phyloP scores from a whole-genome alignment of 2,329 filamentous ascomycete species.

The Fusarium nanum region DNA sequence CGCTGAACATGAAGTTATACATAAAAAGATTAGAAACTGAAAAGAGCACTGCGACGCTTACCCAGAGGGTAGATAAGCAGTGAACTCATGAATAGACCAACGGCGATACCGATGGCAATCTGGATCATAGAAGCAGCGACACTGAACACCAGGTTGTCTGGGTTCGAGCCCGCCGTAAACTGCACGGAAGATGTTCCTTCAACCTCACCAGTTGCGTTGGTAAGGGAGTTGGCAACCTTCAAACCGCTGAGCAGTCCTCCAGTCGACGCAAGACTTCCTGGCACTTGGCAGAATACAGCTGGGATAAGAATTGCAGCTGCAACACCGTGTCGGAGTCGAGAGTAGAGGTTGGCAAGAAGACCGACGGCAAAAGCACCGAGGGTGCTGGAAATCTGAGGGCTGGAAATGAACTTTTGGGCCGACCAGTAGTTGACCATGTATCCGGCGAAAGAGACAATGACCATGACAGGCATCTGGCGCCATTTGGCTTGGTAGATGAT shows the following conservation, averaged over 20 bases:
- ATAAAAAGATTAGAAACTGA: constrained; percentile 55
- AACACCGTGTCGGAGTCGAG: constrained; percentile 65
- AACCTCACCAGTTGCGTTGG: constrained; percentile 50
- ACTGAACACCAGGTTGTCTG: constrained; percentile 57
- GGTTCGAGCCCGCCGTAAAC: constrained; percentile 33
- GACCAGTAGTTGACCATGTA: constrained; percentile 83
- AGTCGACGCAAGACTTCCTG: constrained; percentile 60
- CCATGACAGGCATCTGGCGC: constrained; percentile 83
- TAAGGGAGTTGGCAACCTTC: constrained; percentile 58
- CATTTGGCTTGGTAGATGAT: constrained; percentile 85
- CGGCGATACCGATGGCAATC: constrained; percentile 64
- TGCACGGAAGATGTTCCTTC: constrained; percentile 51
- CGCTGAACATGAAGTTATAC: constrained; percentile 9
- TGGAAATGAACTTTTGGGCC: constrained; percentile 71
- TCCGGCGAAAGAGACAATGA: constrained; percentile 76
- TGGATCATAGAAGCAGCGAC: constrained; percentile 64
- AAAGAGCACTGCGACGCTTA: constrained; percentile 62
- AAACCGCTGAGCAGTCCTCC: constrained; percentile 60
- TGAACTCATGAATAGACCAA: constrained; percentile 62
- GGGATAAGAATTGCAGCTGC: constrained; percentile 61
- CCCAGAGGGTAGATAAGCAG: constrained; percentile 62
- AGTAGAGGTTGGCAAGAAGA: constrained; percentile 81
- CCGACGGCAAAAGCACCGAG: constrained; percentile 82
- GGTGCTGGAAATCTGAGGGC: constrained; percentile 80
- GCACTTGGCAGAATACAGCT: constrained; percentile 62